Conservation (phyloP, 1,284 basidiomycete genomes). For the Pascua guehoae region DNA sequence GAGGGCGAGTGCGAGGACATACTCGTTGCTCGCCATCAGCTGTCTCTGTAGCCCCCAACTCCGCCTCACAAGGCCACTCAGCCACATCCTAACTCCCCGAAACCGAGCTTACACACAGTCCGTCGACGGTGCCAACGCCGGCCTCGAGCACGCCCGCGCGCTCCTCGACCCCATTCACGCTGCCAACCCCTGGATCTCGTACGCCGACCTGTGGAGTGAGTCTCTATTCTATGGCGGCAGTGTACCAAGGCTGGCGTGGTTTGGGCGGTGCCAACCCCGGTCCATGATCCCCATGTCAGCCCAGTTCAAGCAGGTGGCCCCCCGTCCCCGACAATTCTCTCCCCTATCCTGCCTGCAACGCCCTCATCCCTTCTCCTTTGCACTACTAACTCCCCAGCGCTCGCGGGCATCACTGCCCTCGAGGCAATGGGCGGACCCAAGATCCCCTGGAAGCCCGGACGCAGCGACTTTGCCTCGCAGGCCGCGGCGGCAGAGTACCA, state of each 20-base stretch:
- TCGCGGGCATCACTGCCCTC: slow-evolving; percentile 54
- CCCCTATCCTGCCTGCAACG: neutral
- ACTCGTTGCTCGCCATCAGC: too few species aligned
- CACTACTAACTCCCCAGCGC: slow-evolving; percentile 17
- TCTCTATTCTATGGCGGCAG: neutral
- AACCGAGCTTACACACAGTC: slow-evolving; percentile 20
- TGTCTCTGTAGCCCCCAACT: neutral
- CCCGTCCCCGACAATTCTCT: neutral
- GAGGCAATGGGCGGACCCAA: slow-evolving; percentile 54
- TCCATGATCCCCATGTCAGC: too few species aligned
- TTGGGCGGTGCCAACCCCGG: too few species aligned
- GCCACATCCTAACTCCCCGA: neutral
- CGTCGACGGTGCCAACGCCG: slow-evolving; percentile 48
- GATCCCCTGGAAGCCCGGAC: slow-evolving; percentile 53
- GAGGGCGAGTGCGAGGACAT: too few species aligned
- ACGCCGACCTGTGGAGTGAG: slow-evolving; percentile 52
- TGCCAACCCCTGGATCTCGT: slow-evolving; percentile 55
- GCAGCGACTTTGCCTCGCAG: slow-evolving; percentile 52
- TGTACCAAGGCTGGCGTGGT: slow-evolving; percentile 22
- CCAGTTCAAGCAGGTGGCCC: too few species aligned
- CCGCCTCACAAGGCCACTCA: neutral
- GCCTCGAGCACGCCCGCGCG: slow-evolving; percentile 54
- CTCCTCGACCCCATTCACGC: slow-evolving; percentile 54
- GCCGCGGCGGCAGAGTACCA: slow-evolving; percentile 43
- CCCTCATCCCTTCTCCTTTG: too few species aligned